Percentiles rank a stretch among this genome's conserved stretches.
phyloP scores from a whole-genome alignment of 108 stramenopile species.

The Schizochytrium sp. region DNA sequence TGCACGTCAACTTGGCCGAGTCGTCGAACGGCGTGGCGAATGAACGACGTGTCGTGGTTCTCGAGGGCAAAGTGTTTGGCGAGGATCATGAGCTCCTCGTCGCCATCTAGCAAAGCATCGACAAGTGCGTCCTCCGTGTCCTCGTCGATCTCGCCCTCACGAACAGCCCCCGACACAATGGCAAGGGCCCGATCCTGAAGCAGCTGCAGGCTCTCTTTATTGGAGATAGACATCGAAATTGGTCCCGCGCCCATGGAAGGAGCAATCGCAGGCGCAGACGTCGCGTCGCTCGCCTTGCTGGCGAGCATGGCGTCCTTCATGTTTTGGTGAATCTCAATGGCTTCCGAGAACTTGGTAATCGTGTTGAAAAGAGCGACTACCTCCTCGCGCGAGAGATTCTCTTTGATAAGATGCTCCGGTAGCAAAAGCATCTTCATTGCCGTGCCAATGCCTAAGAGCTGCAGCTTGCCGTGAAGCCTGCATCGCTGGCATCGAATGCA shows the following conservation, averaged over 20 bases:
- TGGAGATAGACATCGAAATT: background rate
- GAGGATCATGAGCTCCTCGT: background rate
- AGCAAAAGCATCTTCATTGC: conserved; percentile 81
- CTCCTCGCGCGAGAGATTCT: conserved; percentile 65
- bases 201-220: background rate
- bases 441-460: conserved; percentile 82
- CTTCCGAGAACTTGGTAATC: conserved; percentile 66
- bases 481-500: conserved; percentile 94
- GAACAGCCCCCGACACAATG: background rate
- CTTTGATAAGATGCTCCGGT: conserved; percentile 25
- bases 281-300: background rate
- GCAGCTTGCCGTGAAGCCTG: conserved; percentile 81
- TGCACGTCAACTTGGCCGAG: conserved; percentile 11
- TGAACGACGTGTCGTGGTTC: background rate
- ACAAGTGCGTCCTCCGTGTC: background rate
- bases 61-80: background rate
- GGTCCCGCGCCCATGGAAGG: no score
- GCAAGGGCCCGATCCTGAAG: background rate
- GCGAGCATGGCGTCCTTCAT: background rate
- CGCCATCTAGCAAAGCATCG: background rate
- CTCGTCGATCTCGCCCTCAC: background rate
- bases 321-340: conserved; percentile 32
- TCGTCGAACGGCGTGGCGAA: conserved; percentile 36
- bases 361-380: conserved; percentile 79
- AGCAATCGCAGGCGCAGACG: no score